Base-by-base conservation (phyloP, 106 monocot genomes). In the Acanthochlamys bracteata region DNA sequence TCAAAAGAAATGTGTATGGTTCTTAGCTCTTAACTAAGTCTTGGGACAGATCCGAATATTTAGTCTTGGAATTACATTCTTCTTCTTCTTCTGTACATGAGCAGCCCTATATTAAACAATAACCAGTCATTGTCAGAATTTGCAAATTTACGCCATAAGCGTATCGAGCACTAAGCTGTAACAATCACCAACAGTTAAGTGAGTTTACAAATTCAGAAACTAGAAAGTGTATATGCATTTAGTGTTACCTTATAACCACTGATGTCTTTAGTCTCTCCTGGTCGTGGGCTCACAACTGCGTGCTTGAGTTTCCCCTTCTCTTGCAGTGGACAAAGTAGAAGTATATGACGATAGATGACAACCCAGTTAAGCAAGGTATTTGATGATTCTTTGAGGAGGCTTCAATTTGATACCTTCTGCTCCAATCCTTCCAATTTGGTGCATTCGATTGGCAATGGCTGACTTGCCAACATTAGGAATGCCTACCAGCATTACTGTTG, bases 401-500 rank as follows among this genome's bases (percentile, higher is more conserved):
- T 33, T 33, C 33, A 67, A 9, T 33, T 21, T 13, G 25, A 54
- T 79, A 94, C 93, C 93, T 81, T 56, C 66, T 43, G 93, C 93
- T 56, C 64, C 69, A 55, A 84, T 84, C 54, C 93, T 83, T 15
- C 93, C 93, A 75, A 86, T 70, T 74, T 78, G 83, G 73, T 94
- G 90, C 76, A 86, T 64, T 41, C 74, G 71, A 82, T 90, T 94
- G 41, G 68, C 79, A 65, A 94, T 67, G 10, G 86, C 86, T 19
- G 93, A 94, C 70, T 94, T 94, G 21, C 89, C 93, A 57, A 86
- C 86, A 79, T 93, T 89, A 17, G 93, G 89, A 68, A 89, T 79
- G 39, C 93, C 89, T 26, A 79, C 81, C 71, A 93, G 67, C 59
- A 93, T 42, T 15, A 89, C 74, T 53, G 86, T 81, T 65, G 79